Conservation (phyloP, 306 rosid species). For the Cucurbita ficifolia region DNA sequence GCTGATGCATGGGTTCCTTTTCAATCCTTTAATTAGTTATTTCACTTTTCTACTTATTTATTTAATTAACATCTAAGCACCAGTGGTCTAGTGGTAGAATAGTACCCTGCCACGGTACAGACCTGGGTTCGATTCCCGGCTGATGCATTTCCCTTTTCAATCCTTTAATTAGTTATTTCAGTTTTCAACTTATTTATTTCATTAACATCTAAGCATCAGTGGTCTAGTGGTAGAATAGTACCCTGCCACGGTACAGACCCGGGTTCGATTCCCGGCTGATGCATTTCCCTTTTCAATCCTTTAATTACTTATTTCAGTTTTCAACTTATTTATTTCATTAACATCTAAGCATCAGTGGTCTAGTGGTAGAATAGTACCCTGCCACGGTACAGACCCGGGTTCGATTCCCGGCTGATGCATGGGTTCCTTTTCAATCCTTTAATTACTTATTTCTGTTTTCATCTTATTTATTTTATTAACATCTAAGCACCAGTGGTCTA, state of each 20-base stretch:
- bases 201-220: slow-evolving; percentile 79
- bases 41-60: too few relatives aligned
- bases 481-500: slow-evolving; percentile 68
- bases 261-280: slow-evolving; percentile 49
- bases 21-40: too few relatives aligned
- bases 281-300: not conserved
- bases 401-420: slow-evolving; percentile 17
- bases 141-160: not conserved
- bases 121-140: slow-evolving; percentile 46
- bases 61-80: too few relatives aligned
- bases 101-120: slow-evolving; percentile 64
- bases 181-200: too few relatives aligned
- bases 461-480: too few relatives aligned
- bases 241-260: slow-evolving; percentile 59
- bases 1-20: slow-evolving; percentile 28
- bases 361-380: slow-evolving; percentile 93
- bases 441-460: too few relatives aligned
- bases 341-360: slow-evolving; percentile 57
- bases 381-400: slow-evolving; percentile 45
- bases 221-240: slow-evolving; percentile 97
- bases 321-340: too few relatives aligned
- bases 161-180: too few relatives aligned
- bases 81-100: slow-evolving; percentile 98
- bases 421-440: too few relatives aligned
- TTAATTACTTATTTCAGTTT: too few relatives aligned